Conservation (phyloP, 345 rosid genomes). For the Raphanus raphanistrum region DNA sequence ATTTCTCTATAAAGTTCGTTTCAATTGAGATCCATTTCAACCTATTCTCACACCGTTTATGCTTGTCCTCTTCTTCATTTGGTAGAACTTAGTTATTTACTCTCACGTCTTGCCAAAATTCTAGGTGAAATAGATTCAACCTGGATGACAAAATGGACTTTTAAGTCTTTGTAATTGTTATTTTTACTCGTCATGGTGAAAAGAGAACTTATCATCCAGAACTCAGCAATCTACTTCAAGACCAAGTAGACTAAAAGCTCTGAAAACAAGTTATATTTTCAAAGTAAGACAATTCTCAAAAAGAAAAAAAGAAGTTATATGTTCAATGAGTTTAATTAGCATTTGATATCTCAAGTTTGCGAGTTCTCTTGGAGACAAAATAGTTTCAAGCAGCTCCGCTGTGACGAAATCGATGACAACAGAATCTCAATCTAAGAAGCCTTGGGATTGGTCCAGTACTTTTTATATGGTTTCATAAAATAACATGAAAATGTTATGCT, state of each 20-base stretch:
- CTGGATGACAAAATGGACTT: background rate
- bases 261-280: background rate
- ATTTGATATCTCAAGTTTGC: background rate
- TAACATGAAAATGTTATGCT: background rate
- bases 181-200: background rate
- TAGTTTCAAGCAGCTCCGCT: conserved; percentile 3
- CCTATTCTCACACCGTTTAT: conserved; percentile 22
- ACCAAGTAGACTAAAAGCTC: background rate
- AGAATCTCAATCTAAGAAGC: conserved; percentile 5
- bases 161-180: background rate
- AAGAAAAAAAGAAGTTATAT: background rate
- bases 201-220: background rate
- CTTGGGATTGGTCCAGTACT: background rate
- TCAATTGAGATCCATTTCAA: conserved; percentile 32
- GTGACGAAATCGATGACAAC: background rate
- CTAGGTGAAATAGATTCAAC: background rate
- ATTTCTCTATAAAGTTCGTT: conserved; percentile 30
- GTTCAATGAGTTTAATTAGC: background rate
- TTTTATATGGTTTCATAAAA: background rate
- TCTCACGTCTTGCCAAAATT: background rate
- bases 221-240: background rate
- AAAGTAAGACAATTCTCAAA: no score
- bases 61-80: conserved; percentile 12
- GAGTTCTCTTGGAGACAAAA: background rate
- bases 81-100: background rate